A percentile compares a stretch with the other conserved stretches of the same genome.
Conservation (phyloP, 768 basidiomycete species). For the Lentinula sp. region DNA sequence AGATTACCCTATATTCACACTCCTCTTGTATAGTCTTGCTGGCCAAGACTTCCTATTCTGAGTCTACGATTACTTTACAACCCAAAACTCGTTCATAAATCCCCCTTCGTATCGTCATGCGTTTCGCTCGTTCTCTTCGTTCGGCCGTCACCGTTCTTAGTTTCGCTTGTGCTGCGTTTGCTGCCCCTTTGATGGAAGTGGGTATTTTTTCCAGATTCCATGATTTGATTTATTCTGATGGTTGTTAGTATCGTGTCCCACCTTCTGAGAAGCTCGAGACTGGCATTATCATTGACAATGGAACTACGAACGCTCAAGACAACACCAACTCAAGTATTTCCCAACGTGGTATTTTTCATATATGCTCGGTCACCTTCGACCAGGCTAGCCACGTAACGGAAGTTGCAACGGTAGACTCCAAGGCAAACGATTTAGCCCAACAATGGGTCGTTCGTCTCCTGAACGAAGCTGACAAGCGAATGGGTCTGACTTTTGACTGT, state of each 20-base stretch:
- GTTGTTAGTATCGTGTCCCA: too few relatives aligned
- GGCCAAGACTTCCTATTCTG: not conserved
- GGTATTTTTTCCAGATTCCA: not conserved
- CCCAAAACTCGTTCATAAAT: too few relatives aligned
- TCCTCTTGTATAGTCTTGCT: not conserved
- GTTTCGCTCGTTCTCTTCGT: not conserved
- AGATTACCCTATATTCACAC: not conserved
- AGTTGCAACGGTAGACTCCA: not conserved
- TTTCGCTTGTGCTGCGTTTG: not conserved
- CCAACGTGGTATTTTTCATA: not conserved
- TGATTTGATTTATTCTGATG: too few relatives aligned
- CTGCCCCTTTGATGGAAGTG: not conserved
- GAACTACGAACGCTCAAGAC: not conserved
- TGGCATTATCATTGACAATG: not conserved
- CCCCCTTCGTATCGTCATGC: not conserved
- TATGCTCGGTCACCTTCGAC: not conserved
- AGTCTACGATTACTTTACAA: not conserved
- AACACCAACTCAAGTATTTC: not conserved
- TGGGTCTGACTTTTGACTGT: not conserved
- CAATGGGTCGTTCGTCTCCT: not conserved
- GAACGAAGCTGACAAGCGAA: not conserved
- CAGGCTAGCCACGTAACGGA: not conserved
- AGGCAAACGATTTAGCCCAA: not conserved
- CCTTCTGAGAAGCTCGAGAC: not conserved
- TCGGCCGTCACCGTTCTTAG: not conserved